Conservation (phyloP, 2,329 filamentous ascomycete species). For the Tolypocladium ovalisporum region DNA sequence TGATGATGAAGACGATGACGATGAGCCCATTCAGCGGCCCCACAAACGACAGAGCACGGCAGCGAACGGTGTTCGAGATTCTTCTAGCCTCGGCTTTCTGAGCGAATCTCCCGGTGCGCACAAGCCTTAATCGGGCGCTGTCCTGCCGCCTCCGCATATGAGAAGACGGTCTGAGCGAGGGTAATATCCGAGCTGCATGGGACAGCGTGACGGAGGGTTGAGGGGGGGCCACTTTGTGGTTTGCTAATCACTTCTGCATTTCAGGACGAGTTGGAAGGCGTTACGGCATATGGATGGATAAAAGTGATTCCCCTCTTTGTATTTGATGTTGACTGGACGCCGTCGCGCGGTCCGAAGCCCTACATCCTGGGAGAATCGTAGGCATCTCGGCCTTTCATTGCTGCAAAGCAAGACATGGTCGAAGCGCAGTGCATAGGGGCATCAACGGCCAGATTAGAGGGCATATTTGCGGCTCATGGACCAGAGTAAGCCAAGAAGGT, state of each 20-base stretch:
- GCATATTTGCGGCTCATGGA: not conserved
- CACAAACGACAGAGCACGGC: constrained; percentile 33
- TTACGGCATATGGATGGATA: constrained; percentile 8
- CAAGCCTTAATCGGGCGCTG: constrained; percentile 8
- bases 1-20: constrained; percentile 39
- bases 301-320: constrained; percentile 15
- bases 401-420: not conserved
- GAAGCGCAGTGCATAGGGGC: not conserved
- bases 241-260: no score
- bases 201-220: not conserved
- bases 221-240: not conserved
- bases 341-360: not conserved
- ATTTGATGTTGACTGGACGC: not conserved
- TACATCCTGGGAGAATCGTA: not conserved
- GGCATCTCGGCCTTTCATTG: not conserved
- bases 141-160: not conserved
- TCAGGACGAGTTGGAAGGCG: constrained; percentile 9
- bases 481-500: not conserved
- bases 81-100: constrained; percentile 8
- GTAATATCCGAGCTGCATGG: not conserved
- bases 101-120: constrained; percentile 13
- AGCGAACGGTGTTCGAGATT: constrained; percentile 12
- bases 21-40: constrained; percentile 32
- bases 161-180: not conserved
- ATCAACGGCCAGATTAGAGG: not conserved